phyloP scores from a whole-genome alignment of 2,329 filamentous ascomycete species.

The Ophiostoma triangulosporum region DNA sequence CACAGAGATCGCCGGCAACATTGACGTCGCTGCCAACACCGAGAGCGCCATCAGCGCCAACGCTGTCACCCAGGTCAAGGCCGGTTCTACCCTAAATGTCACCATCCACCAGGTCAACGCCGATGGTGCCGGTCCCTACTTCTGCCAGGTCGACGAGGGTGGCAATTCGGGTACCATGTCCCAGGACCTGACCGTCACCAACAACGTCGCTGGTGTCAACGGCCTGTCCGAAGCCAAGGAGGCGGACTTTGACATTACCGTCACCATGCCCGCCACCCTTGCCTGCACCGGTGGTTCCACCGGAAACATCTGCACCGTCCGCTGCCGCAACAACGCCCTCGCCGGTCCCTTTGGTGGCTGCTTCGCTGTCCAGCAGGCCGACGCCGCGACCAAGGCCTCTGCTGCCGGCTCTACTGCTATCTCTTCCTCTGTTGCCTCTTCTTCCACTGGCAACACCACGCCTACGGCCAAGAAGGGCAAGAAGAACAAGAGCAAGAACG shows the following conservation, averaged over 20 bases:
- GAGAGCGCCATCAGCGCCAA: constrained; percentile 34
- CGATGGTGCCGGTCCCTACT: constrained; percentile 40
- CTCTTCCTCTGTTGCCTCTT: too few species aligned
- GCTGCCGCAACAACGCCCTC: constrained; percentile 44
- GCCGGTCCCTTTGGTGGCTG: constrained; percentile 32
- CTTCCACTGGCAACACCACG: background rate
- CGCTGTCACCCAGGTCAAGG: constrained; percentile 35
- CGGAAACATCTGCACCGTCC: constrained; percentile 44
- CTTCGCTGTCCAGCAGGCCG: constrained; percentile 39
- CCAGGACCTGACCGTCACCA: constrained; percentile 34
- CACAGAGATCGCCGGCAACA: constrained; percentile 46
- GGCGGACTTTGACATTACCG: constrained; percentile 34
- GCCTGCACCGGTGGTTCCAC: constrained; percentile 39
- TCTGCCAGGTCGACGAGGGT: constrained; percentile 38
- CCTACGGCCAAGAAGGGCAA: background rate
- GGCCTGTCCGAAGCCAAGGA: constrained; percentile 14
- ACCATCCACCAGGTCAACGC: constrained; percentile 42
- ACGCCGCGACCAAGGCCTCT: background rate
- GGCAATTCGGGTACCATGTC: constrained; percentile 31
- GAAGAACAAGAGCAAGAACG: background rate
- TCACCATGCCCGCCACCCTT: constrained; percentile 36
- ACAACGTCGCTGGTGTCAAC: constrained; percentile 15
- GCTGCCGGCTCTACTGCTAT: too few species aligned
- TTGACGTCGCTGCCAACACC: constrained; percentile 44
- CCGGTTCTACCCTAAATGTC: constrained; percentile 30